Evolutionary conservation across 2,329 filamentous ascomycete species (phyloP), one percentile per base, ranked within the genome.

Genomic region (Colletotrichum costaricense): DNA sequence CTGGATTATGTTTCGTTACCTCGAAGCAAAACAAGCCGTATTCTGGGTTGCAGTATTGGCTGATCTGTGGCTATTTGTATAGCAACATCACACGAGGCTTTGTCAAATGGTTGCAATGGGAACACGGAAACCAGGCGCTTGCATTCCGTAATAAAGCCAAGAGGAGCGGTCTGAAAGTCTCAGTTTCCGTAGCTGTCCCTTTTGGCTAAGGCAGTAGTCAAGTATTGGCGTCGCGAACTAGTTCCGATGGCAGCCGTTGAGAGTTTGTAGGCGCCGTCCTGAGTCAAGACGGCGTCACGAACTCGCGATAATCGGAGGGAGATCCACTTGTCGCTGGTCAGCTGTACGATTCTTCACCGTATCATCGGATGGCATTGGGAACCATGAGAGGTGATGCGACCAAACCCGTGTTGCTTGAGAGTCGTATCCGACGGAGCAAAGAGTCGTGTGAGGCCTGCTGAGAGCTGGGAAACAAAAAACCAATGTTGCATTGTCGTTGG

Each of bases 241-340:
- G 38, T 35, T 66, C 30, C 67, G 38, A 30, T 66, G 35, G 60
- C 28, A 52, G 28, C 67, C 60, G 67, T 58, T 57, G 49, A 66
- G 38, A 24, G 67, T 58, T 63, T 26, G 30, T 35, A 63, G 38
- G 56, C 65, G 65, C 54, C 46, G 60, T 54, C 46, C 35, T 69
- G 67, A 67, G 68, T 70, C 63, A 70, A 70, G 54, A 60, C 55
- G 63, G 63, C 30, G 63, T 67, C 33, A 70, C 63, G 33, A 55
- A 59, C 54, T 67, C 16, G 46, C 55, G 26, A 28, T 49, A 62
- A 70, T 35, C 62, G 26, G 54, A 60, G 30, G 24, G 55, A n/a
- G 54, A 24, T 30, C 67, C 67, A 66, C 55, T 59, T 26, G 24
- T 60, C 19, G 38, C 19, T 55, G 62, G 55, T 67, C 67, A 70